Conservation (phyloP, 305 asterid species). For the Fraxinus albicans region DNA sequence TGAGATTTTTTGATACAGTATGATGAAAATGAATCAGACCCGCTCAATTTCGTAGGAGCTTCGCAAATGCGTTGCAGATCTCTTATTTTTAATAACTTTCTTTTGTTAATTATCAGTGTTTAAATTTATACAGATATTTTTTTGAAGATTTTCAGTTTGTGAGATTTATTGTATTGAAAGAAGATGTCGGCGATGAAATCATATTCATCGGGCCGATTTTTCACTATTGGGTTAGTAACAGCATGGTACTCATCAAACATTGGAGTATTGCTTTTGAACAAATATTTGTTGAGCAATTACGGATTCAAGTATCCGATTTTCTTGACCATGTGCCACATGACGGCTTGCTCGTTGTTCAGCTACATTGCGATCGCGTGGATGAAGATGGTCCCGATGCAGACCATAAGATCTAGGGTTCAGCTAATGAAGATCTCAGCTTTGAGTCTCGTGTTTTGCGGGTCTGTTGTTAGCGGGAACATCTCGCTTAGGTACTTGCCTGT, state of each 20-base stretch:
- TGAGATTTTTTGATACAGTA: neutral
- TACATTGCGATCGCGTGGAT: constrained; percentile 81
- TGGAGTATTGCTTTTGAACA: constrained; percentile 73
- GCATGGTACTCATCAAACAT: constrained; percentile 81
- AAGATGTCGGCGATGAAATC: constrained; percentile 46
- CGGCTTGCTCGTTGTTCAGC: constrained; percentile 75
- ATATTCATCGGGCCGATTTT: constrained; percentile 40
- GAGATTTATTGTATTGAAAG: neutral
- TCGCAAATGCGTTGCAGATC: neutral
- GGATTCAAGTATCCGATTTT: constrained; percentile 80
- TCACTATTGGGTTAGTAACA: constrained; percentile 64
- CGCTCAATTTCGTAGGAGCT: neutral
- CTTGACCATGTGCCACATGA: constrained; percentile 81
- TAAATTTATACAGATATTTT: neutral
- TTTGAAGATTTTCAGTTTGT: neutral
- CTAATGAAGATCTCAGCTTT: constrained; percentile 73
- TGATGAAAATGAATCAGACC: neutral
- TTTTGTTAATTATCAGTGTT: neutral
- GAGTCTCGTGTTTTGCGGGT: constrained; percentile 68
- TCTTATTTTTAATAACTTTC: neutral
- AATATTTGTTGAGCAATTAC: constrained; percentile 67
- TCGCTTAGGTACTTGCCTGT: constrained; percentile 74
- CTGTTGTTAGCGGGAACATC: constrained; percentile 75
- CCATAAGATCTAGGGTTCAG: constrained; percentile 68
- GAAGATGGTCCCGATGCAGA: constrained; percentile 78